A percentile compares a stretch with the other conserved stretches of the same genome.
phyloP scores from a whole-genome alignment of 2,329 filamentous ascomycete species.

The Colletotrichum horii region DNA sequence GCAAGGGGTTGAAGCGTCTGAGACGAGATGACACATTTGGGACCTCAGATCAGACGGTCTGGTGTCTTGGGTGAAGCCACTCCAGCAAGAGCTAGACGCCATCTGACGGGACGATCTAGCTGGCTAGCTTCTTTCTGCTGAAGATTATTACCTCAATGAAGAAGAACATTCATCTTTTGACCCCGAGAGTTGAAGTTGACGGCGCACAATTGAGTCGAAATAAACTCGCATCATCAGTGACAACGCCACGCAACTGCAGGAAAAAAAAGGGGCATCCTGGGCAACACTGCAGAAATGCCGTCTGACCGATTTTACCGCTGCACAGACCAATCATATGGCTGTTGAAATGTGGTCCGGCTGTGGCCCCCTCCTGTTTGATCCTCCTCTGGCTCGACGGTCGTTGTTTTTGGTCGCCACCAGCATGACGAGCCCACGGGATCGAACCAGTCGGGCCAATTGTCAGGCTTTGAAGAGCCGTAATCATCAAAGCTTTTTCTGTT shows the following conservation, averaged over 20 bases:
- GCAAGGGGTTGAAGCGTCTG: constrained; percentile 11
- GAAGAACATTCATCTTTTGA: not conserved
- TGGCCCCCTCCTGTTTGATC: constrained; percentile 20
- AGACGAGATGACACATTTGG: constrained; percentile 24
- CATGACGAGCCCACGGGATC: not conserved
- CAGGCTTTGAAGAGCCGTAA: not conserved
- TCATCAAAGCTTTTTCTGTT: not conserved
- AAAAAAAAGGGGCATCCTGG: not conserved
- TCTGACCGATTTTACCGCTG: not conserved
- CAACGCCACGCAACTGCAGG: not conserved
- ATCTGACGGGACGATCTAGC: not conserved
- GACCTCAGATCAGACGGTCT: constrained; percentile 22
- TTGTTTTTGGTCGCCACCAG: constrained; percentile 5
- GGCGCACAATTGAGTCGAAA: not conserved
- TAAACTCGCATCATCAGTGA: not conserved
- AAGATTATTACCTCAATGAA: not conserved
- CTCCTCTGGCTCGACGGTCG: constrained; percentile 10
- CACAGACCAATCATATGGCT: not conserved
- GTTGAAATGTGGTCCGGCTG: constrained; percentile 8
- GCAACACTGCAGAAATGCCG: not conserved
- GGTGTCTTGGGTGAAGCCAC: constrained; percentile 15
- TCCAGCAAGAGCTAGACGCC: not conserved
- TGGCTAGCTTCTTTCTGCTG: not conserved
- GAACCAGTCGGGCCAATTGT: not conserved
- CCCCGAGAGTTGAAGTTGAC: not conserved